These are phyloP conservation scores for Sarocladium kiliense DNA, from an alignment of 2,329 filamentous ascomycete species.

Conservation along the genomic window DNA sequence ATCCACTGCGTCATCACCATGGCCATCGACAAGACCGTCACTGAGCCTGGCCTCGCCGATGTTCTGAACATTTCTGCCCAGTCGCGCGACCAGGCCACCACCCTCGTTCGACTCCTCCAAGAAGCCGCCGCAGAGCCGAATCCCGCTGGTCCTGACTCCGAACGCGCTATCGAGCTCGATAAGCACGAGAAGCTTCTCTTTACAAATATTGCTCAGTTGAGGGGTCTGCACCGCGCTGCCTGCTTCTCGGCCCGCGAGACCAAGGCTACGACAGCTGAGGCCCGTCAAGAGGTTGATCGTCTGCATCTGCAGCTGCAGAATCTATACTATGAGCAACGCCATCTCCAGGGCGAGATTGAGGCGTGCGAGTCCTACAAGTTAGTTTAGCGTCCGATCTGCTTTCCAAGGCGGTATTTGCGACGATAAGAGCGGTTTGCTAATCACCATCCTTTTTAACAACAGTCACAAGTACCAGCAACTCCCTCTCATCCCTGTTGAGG, in stretches of 20 bases:
- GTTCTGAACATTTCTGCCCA: conserved; percentile 69
- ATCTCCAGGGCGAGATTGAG: conserved; percentile 82
- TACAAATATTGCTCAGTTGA: conserved; percentile 72
- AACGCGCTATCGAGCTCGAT: conserved; percentile 46
- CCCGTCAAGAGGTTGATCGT: conserved; percentile 83
- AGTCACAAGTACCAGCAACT: conserved; percentile 86
- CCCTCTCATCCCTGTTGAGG: conserved; percentile 75
- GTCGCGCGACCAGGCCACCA: conserved; percentile 66
- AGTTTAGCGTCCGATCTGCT: too few relatives aligned
- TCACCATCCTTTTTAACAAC: conserved; percentile 10
- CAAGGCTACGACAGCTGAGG: conserved; percentile 80
- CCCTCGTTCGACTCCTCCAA: conserved; percentile 52
- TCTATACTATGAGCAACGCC: conserved; percentile 90
- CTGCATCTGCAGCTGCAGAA: conserved; percentile 93
- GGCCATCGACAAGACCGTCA: conserved; percentile 34
- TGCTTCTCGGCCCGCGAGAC: conserved; percentile 78
- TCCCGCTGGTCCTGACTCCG: not conserved
- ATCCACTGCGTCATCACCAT: conserved; percentile 23
- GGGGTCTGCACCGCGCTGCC: conserved; percentile 77
- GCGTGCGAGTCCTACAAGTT: conserved; percentile 91
- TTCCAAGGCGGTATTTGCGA: too few relatives aligned
- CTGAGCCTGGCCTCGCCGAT: conserved; percentile 50
- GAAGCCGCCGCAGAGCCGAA: conserved; percentile 36
- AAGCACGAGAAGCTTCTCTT: conserved; percentile 76
- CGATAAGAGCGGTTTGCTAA: not conserved